Conservation (phyloP, 768 basidiomycete species). For the Cytidiella melzeri region DNA sequence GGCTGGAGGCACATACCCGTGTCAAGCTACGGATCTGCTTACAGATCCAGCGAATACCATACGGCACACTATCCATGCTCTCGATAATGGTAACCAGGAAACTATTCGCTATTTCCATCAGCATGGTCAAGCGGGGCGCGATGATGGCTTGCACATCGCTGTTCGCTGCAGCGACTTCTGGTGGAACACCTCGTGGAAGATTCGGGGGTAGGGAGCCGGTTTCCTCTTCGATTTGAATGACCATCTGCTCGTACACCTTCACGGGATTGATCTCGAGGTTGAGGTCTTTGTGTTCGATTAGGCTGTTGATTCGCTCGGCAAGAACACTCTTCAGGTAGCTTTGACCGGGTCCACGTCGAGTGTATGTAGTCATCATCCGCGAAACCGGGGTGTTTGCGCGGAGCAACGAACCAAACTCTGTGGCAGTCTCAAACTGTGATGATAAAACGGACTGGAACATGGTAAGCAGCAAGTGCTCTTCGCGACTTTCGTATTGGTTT, state of each 20-base stretch:
- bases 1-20: conserved; percentile 47
- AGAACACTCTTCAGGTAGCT: conserved; percentile 97
- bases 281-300: conserved; percentile 99
- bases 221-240: conserved; percentile 97
- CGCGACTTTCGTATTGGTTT: conserved; percentile 82
- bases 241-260: conserved; percentile 99
- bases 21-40: conserved; percentile 98
- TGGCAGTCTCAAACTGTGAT: conserved; percentile 98
- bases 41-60: conserved; percentile 99
- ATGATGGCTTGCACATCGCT: conserved; percentile 97
- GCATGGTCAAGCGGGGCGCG: conserved; percentile 93
- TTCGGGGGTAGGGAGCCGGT: conserved; percentile 87
- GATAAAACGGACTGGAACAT: conserved; percentile 99
- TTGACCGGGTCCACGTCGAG: conserved; percentile 96
- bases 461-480: conserved; percentile 95
- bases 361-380: conserved; percentile 99
- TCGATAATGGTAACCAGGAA: conserved; percentile 98
- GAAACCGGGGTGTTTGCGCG: conserved; percentile 99
- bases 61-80: conserved; percentile 96
- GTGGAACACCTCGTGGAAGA: conserved; percentile 87
- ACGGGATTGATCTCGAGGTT: conserved; percentile 99
- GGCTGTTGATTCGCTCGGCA: conserved; percentile 95
- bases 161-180: conserved; percentile 92
- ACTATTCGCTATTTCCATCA: conserved; percentile 99
- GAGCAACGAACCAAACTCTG: conserved; percentile 96